phyloP scores from a whole-genome alignment of 176 grass and related monocot genomes.

The Zea luxurians region DNA sequence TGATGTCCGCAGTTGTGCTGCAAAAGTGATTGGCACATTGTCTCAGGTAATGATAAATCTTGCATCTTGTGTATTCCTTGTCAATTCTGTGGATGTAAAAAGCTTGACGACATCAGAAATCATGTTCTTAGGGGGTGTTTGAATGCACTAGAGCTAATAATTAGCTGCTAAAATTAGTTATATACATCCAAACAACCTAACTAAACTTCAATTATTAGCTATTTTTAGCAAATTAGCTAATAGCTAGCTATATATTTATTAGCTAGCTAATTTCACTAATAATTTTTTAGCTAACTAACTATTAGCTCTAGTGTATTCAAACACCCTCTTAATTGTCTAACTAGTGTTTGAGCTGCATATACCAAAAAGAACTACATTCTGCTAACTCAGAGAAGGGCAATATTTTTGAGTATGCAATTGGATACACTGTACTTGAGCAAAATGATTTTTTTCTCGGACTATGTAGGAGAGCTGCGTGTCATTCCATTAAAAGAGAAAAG shows the following conservation, averaged over 20 bases:
- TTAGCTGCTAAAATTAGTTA: too few relatives aligned
- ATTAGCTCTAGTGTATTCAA: too few relatives aligned
- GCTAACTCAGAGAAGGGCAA: neutral
- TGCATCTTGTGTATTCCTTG: neutral
- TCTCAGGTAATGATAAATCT: conserved; percentile 65
- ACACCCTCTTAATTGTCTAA: neutral
- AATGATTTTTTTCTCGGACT: neutral
- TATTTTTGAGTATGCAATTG: neutral
- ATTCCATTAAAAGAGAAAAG: too few relatives aligned
- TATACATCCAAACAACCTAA: too few relatives aligned
- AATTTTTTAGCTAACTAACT: too few relatives aligned
- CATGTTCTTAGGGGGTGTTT: neutral
- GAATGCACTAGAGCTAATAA: too few relatives aligned
- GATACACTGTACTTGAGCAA: neutral
- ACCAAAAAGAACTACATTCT: neutral
- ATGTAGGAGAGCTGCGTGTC: too few relatives aligned
- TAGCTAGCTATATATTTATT: too few relatives aligned
- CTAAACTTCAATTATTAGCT: too few relatives aligned
- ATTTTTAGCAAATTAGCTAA: too few relatives aligned
- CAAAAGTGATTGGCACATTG: conserved; percentile 81
- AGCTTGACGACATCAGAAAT: neutral
- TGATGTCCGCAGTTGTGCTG: conserved; percentile 74
- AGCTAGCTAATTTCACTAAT: too few relatives aligned
- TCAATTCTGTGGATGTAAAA: neutral
- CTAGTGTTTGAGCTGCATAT: conserved; percentile 2